Evolutionary conservation across 2,329 filamentous ascomycete genomes (phyloP), one percentile per base, ranked within the genome.

Genomic region (Alternaria sp.): DNA sequence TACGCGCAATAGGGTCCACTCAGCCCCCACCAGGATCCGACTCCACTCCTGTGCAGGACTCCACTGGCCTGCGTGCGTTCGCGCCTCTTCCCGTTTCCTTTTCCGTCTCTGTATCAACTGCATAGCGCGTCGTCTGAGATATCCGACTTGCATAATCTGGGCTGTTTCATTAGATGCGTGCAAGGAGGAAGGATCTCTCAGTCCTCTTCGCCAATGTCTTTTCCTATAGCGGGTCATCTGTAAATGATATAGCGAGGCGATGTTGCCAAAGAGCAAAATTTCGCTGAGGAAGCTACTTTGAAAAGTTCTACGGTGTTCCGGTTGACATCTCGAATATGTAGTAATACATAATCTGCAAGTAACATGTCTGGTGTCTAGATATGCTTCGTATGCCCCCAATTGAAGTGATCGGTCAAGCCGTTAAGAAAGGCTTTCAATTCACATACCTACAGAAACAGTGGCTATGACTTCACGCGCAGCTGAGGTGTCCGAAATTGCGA

Each of bases 161-260:
- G 53, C 65, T 68, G 66, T 54, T 61, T 58, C 48, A 43, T 62
- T 64, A 69, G 67, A 72, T 68, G 63, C 58, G 70, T 77, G 77
- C 75, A 78, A 73, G 77, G 75, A 78, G 76, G 77, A 79, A 72
- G 77, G 77, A 79, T 79, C 70, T 77, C 77, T 77, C 75, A 63
- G 58, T 60, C 59, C 55, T 61, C 60, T 62, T 56, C 59, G 57
- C 57, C 54, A 53, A 49, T 51, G 59, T 67, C 58, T 58, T 56
- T 63, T 42, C 36, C 44, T 48, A 38, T 16, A 47, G 32, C 30
- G 41, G 20, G 43, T 56, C 38, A 67, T 63, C 44, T 63, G 59
- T 63, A 51, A 57, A 61, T 63, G 64, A 71, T 71, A 65, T 78
- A 75, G 75, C 73, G 72, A 78, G 75, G 74, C 70, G 68, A 64